Evolutionary conservation across 805 yeast species (phyloP), one percentile per base, ranked within the genome.

Genomic region (Candida stauntonica): DNA sequence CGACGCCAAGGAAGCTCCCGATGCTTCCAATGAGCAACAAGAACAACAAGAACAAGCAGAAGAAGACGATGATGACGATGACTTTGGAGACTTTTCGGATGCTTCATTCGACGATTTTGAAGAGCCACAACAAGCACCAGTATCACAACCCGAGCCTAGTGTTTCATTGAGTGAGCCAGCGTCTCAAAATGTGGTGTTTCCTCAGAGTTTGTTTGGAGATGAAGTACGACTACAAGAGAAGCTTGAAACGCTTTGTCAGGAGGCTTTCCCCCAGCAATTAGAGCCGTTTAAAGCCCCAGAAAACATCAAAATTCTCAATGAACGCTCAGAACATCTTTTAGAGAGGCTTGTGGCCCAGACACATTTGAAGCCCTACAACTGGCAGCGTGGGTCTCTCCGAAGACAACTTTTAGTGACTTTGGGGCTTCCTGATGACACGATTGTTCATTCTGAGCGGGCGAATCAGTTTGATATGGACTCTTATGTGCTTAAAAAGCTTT

Each of bases 381-480:
- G 95, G 95, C 73, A 71, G 30, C 70, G 70, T 38, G 80, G 85
- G 54, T 67, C 77, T 15, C 70, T 83, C 17, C 73, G 88, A 35
- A 73, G 82, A 48, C 77, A 75, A 47, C 59, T 86, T 23, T 64
- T 83, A 23, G 64, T 80, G 15, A 72, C 78, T 20, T 62, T 86
- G 31, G 88, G 89, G 1, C 72, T 86, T 2, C 94, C 94, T 0
- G 73, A 84, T 29, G 81, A 81, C 50, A 62, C 42, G 0, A 23
- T 81, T 13, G 87, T 81, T 56, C 84, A 80, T 17, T 40, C 48
- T 45, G 36, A 45, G 38, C 42, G 53, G 29, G 33, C 39, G 40
- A 44, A 54, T 46, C 46, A 34, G 27, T 51, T 50, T 17, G 51
- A 55, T 48, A 35, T 47, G 47, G 36, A 51, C 4, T 26, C 33